Evolutionary conservation across 768 basidiomycete species (phyloP).

Genomic region (Termitomyces sp.): DNA sequence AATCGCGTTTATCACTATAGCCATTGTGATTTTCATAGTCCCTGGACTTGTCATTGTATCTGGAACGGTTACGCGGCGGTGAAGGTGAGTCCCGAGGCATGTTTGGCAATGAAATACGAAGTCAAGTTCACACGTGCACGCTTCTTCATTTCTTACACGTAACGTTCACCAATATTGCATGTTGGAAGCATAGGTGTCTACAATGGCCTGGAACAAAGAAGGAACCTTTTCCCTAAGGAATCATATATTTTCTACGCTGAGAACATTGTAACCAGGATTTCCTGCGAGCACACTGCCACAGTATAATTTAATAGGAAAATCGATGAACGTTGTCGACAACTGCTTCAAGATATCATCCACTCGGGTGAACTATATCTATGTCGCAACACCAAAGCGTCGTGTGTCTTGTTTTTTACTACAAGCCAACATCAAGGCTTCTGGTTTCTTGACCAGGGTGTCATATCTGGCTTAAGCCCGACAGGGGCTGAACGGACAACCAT

Average conservation of each 20-base stretch:
- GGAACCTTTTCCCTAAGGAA: background rate
- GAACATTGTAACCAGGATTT: background rate
- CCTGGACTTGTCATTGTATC: conserved; percentile 12
- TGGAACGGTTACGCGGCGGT: conserved; percentile 13
- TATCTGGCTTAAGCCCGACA: too few species aligned
- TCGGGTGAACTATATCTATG: too few species aligned
- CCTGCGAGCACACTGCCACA: background rate
- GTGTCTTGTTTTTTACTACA: too few species aligned
- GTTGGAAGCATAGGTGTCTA: too few species aligned
- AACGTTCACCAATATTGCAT: background rate
- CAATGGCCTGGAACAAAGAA: background rate
- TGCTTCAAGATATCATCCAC: too few species aligned
- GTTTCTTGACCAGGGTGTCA: too few species aligned
- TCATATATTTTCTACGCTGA: background rate
- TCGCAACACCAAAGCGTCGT: too few species aligned
- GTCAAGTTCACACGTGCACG: background rate
- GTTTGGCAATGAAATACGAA: background rate
- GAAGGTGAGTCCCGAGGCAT: conserved; percentile 16
- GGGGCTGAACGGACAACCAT: background rate
- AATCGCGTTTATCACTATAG: conserved; percentile 9
- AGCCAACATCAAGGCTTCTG: background rate
- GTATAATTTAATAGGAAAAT: background rate
- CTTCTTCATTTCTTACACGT: background rate
- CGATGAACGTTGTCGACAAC: too few species aligned
- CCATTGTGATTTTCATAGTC: background rate